These are phyloP conservation scores for Emericellopsis cladophorae DNA, from an alignment of 2,329 filamentous ascomycete species.

Conservation along the genomic window DNA sequence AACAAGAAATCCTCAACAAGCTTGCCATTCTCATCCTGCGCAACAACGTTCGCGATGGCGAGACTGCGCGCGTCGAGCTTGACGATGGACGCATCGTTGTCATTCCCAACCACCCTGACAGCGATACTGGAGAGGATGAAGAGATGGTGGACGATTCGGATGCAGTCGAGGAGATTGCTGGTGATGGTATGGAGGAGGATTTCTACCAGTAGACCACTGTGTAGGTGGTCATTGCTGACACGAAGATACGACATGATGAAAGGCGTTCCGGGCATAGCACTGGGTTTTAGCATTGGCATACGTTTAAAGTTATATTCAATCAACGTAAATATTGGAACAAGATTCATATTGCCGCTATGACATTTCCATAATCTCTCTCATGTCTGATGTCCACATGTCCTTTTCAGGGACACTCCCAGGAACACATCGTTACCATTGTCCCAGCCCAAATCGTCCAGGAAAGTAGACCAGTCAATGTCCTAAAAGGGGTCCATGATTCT, in stretches of 20 bases:
- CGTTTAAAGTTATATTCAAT: neutral
- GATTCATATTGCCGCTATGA: neutral
- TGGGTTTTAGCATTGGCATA: neutral
- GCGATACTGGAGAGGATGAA: slow-evolving; percentile 61
- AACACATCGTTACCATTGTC: slow-evolving; percentile 15
- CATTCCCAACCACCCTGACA: slow-evolving; percentile 64
- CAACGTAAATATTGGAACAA: too few species aligned
- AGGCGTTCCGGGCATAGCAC: too few species aligned
- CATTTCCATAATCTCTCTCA: neutral
- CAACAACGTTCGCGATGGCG: slow-evolving; percentile 74
- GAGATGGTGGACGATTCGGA: slow-evolving; percentile 51
- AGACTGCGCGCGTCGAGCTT: slow-evolving; percentile 67
- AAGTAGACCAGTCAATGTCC: slow-evolving; percentile 35
- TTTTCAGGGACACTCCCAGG: slow-evolving; percentile 10
- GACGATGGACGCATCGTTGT: slow-evolving; percentile 71
- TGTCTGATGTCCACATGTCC: too few species aligned
- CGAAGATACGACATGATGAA: too few species aligned
- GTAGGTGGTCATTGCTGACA: too few species aligned
- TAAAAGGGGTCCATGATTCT: slow-evolving; percentile 18
- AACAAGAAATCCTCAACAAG: slow-evolving; percentile 92
- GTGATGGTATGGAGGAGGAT: slow-evolving; percentile 49
- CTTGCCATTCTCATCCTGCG: slow-evolving; percentile 84
- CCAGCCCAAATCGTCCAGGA: slow-evolving; percentile 39
- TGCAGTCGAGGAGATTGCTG: slow-evolving; percentile 55
- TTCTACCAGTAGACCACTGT: slow-evolving; percentile 27